Conservation (phyloP, 306 rosid genomes). For the Castanopsis chinensis region DNA sequence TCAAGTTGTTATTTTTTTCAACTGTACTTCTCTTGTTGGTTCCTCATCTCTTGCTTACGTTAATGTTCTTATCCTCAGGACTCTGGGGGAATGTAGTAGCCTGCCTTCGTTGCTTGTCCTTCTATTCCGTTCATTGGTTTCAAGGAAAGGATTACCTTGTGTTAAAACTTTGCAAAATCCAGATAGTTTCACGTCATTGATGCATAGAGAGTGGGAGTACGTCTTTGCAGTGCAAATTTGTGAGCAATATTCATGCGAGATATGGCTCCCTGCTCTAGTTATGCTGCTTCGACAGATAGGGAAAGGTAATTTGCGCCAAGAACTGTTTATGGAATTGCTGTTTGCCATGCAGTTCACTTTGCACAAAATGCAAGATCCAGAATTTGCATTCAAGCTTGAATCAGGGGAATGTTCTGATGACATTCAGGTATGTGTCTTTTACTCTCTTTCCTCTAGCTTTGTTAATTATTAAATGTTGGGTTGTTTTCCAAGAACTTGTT, state of each 20-base stretch:
- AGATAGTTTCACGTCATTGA: conserved; percentile 41
- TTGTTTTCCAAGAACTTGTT: neutral
- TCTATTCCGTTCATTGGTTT: conserved; percentile 69
- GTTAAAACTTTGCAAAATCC: conserved; percentile 23
- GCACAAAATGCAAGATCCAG: conserved; percentile 85
- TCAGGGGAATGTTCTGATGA: conserved; percentile 50
- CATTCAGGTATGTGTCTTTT: conserved; percentile 65
- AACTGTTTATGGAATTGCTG: conserved; percentile 47
- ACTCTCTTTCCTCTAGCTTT: neutral
- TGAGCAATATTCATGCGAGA: conserved; percentile 65
- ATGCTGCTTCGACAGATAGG: conserved; percentile 42
- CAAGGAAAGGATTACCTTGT: conserved; percentile 47
- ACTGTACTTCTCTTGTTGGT: neutral
- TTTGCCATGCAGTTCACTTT: conserved; percentile 61
- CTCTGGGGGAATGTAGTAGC: conserved; percentile 74
- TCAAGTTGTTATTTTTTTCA: neutral
- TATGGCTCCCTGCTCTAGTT: conserved; percentile 88
- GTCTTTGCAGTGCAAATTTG: conserved; percentile 65
- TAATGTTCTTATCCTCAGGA: conserved; percentile 49
- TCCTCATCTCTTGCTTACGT: conserved; percentile 21
- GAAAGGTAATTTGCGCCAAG: conserved; percentile 28
- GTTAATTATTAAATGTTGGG: neutral
- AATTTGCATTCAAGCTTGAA: conserved; percentile 55
- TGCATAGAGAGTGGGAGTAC: conserved; percentile 78
- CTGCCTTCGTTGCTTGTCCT: conserved; percentile 70